phyloP scores from a whole-genome alignment of 345 rosid genomes.

The Boechera divaricarpa region DNA sequence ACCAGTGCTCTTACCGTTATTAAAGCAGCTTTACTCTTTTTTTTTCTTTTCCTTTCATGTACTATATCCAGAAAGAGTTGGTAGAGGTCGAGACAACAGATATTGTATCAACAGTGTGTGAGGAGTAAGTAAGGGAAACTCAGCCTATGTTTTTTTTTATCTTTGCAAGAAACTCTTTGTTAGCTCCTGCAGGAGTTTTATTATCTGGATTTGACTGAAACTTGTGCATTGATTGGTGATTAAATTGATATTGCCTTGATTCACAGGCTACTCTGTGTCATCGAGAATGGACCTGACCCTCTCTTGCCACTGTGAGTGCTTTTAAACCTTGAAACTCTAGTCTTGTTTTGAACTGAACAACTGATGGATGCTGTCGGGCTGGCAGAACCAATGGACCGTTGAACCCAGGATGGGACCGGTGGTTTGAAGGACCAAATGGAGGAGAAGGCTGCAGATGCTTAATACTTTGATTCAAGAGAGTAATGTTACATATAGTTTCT shows the following conservation, averaged over 20 bases:
- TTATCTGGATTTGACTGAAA: not conserved
- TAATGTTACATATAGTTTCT: constrained; percentile 3
- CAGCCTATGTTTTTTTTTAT: not conserved
- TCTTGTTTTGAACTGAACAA: not conserved
- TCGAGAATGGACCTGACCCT: constrained; percentile 60
- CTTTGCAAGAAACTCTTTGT: not conserved
- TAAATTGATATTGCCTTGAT: constrained; percentile 14
- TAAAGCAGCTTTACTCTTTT: not conserved
- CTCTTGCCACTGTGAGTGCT: constrained; percentile 63
- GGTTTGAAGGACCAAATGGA: constrained; percentile 79
- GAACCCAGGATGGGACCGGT: constrained; percentile 68
- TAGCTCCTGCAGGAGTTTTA: not conserved
- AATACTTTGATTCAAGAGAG: constrained; percentile 54
- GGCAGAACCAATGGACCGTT: constrained; percentile 70
- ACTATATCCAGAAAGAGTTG: constrained; percentile 61
- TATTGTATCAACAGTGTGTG: constrained; percentile 57
- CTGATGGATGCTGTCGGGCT: constrained; percentile 20
- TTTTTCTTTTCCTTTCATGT: not conserved
- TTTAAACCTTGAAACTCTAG: not conserved
- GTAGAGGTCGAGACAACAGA: constrained; percentile 57
- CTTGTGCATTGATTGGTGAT: not conserved
- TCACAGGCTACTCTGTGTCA: constrained; percentile 53
- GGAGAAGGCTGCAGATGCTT: constrained; percentile 65
- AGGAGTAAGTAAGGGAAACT: constrained; percentile 64
- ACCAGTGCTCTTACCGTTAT: not conserved